Evolutionary conservation across 2,329 filamentous ascomycete species (phyloP), one percentile per base, ranked within the genome.

Genomic region (Hypoxylon sp.): DNA sequence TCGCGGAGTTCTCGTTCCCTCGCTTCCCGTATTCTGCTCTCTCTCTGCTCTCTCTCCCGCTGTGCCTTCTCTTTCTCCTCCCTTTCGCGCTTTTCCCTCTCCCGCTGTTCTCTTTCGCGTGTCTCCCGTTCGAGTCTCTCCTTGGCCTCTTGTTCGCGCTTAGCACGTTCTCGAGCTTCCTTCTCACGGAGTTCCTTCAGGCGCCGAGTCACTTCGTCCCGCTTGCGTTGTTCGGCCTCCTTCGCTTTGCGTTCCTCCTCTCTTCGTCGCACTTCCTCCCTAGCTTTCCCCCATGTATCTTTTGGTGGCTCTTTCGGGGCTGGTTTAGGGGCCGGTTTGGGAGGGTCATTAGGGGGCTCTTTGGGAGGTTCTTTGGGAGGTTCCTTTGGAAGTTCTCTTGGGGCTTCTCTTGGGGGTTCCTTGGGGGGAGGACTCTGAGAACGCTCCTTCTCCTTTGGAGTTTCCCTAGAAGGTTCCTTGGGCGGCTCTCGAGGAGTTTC

Each of bases 241-340:
- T 81, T 84, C 2, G 79, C 79, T 71, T 83, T 89, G 10, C 87
- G 86, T 67, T 90, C 87, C 67, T 89, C 88, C 68, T 90, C 88
- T 57, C 84, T 83, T 60, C 81, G 84, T 44, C 85, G 81, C 19
- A 85, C 89, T 68, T 91, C 89, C 71, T 91, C 89, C 56, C 89
- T 81, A 3, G 88, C 89, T 73, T 87, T 90, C 69, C 91, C 88
- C 89, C 89, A 91, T 0, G 85, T 80, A 7, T 81, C 79, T 71
- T 83, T 84, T 1, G 59, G 51, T 30, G 44, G 44, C 4, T 47
- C 44, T 53, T 61, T 64, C 1, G 62, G 62, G 10, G 43, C n/a
- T 22, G 57, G 57, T 7, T 56, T 44, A 0, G 58, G 53, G 7
- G 30, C 24, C 22, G 61, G 62, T 50, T 61, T 64, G 1, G 62